Base-by-base conservation (phyloP, 257 asterid species). In the Jacaranda copaia region DNA sequence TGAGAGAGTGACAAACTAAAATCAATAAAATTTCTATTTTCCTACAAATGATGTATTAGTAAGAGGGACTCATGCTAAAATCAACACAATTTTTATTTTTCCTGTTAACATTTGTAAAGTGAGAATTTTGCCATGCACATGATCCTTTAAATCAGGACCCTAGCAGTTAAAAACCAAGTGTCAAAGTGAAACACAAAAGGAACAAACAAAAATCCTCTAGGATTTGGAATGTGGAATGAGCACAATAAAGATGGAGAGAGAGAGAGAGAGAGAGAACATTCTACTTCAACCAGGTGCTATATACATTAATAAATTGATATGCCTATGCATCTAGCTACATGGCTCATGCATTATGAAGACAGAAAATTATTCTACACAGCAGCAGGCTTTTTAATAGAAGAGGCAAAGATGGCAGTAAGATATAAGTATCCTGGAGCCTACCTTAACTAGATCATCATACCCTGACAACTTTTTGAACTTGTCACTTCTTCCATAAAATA, bases 361-460 rank as follows among this genome's bases (percentile, higher is more conserved):
- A 0, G 49, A 68, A n/a, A 60, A 64, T 38, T 39, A 65, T 36
- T 64, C 36, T 2, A 40, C 8, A 43, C 53, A 18, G 72, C 49
- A 39, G 9, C 5, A 51, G 53, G 66, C 19, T 12, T 67, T 67
- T 52, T 42, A 0, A 10, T 25, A 38, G 69, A 46, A 64, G 48
- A 35, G 32, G 18, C 19, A 76, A 48, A 5, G 35, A n/a, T 4
- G 3, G 3, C 4, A 10, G 61, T 16, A 8, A 55, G 4, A 55
- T 55, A 48, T 0, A 42, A 45, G 78, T 59, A 60, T 52, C 52
- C 11, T 65, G 5, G 19, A 61, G 49, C 32, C 46, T 84, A 95
- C 97, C 99, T 89, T 91, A 73, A 91, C 85, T 61, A 93, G 86
- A 73, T 89, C 95, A 58, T 84, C 90, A 76, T 80, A 87, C 68